Base-by-base conservation (phyloP, 192 early-diverging fungal species). In the Coemansia sp. region DNA sequence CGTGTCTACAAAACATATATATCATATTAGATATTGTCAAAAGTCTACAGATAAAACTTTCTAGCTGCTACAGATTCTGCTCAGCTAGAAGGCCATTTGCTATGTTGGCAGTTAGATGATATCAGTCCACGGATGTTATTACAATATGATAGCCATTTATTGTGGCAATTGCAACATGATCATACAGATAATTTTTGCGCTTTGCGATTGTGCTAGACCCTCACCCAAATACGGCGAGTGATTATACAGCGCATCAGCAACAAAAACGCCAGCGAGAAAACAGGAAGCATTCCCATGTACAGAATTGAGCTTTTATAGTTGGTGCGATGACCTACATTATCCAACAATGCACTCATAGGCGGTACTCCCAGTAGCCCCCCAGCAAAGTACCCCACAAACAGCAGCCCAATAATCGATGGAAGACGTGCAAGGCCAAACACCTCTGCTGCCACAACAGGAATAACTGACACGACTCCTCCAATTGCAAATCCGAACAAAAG, bases 361-460 rank as follows among this genome's bases (percentile, higher is more conserved):
- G 78, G 78, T 18, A 75, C 73, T 4, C 78, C 73, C 52, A 81
- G 16, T 21, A 81, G 69, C 2, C 73, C 78, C 24, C 78, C 78
- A 8, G 49, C 54, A 61, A 75, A 69, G 34, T 82, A 82, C 2
- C 74, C 69, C 26, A 76, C 56, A 49, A 74, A 82, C 62, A 76
- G 44, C 34, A 82, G 56, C 1, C 80, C 80, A 21, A 82, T 71
- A 10, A 76, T 82, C 4, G 70, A 73, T 6, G 80, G 73, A 7
- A 82, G 61, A 5, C 80, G 67, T 24, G 70, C 71, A 21, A 82
- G 32, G 4, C 80, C 80, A 59, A 76, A 82, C 18, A 76, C 55
- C 23, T 71, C 60, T 9, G 80, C 74, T 4, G 74, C 71, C 34
- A 71, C 80, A 8, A 82, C 80, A 0, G 80, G 80, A 22, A 82